phyloP scores from a whole-genome alignment of 225 moss, liverwort and hornwort genomes.

The Polytrichum commune region DNA sequence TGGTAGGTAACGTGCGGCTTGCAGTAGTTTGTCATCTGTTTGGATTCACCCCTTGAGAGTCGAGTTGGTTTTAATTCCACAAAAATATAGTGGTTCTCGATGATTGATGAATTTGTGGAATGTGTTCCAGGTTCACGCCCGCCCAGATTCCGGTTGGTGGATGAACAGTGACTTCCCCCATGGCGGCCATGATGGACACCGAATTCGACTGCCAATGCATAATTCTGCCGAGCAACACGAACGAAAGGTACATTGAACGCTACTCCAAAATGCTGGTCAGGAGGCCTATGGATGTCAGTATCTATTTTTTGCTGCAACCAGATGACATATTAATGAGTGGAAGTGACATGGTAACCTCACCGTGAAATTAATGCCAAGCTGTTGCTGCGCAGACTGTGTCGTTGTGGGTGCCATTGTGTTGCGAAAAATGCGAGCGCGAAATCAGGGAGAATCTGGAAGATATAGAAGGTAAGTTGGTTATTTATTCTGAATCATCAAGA shows the following conservation, averaged over 20 bases:
- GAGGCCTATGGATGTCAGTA: conserved; percentile 12
- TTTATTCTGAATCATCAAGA: neutral
- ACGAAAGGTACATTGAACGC: neutral
- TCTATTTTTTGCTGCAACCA: conserved; percentile 4
- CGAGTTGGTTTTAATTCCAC: neutral
- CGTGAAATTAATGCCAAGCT: neutral
- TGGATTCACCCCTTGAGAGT: too few species aligned
- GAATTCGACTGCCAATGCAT: neutral
- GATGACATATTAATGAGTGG: neutral
- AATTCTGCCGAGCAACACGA: neutral
- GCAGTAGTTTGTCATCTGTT: too few species aligned
- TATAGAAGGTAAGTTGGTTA: neutral
- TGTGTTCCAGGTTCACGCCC: neutral
- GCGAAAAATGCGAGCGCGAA: conserved; percentile 3
- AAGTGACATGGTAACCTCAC: neutral
- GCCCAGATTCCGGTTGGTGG: neutral
- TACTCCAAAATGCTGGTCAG: conserved; percentile 2
- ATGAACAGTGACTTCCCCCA: neutral
- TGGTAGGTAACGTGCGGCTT: neutral
- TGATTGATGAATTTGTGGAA: neutral
- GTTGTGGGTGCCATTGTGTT: conserved; percentile 24
- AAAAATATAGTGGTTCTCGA: neutral
- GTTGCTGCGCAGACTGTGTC: conserved; percentile 11
- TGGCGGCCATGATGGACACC: neutral
- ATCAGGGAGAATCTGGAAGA: conserved; percentile 13